phyloP scores from a whole-genome alignment of 352 stramenopile genomes.

The Pythium graminicola region DNA sequence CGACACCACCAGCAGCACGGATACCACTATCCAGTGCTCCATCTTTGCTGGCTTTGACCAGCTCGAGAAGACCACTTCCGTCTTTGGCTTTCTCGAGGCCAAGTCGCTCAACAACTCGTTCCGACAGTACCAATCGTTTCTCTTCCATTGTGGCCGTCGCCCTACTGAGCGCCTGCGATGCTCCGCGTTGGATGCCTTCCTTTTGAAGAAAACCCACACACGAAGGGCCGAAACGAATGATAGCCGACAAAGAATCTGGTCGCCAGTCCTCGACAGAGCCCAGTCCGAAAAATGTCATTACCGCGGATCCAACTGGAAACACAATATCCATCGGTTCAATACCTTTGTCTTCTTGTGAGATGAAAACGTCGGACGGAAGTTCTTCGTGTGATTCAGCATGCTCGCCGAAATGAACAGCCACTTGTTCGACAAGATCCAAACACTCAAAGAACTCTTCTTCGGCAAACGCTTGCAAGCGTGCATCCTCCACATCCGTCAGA shows the following conservation, averaged over 20 bases:
- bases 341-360: conserved; percentile 9
- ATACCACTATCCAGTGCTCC: conserved; percentile 78
- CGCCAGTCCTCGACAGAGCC: conserved; percentile 51
- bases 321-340: conserved; percentile 11
- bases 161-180: conserved; percentile 35
- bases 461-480: conserved; percentile 47
- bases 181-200: conserved; percentile 44
- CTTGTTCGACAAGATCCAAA: conserved; percentile 52
- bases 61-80: conserved; percentile 34
- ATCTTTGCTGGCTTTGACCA: conserved; percentile 60
- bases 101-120: conserved; percentile 56
- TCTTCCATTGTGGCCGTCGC: conserved; percentile 39
- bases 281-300: conserved; percentile 64
- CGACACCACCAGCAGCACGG: conserved; percentile 68
- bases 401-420: conserved; percentile 38
- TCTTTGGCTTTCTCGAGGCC: conserved; percentile 31
- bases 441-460: conserved; percentile 87
- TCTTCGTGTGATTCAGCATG: background rate
- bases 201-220: conserved; percentile 65
- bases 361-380: background rate
- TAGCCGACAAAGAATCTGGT: conserved; percentile 25
- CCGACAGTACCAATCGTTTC: conserved; percentile 47
- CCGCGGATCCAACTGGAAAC: conserved; percentile 53
- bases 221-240: conserved; percentile 29
- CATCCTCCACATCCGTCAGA: conserved; percentile 47